phyloP scores from a whole-genome alignment of 306 rosid genomes.

The Sophora flavescens region DNA sequence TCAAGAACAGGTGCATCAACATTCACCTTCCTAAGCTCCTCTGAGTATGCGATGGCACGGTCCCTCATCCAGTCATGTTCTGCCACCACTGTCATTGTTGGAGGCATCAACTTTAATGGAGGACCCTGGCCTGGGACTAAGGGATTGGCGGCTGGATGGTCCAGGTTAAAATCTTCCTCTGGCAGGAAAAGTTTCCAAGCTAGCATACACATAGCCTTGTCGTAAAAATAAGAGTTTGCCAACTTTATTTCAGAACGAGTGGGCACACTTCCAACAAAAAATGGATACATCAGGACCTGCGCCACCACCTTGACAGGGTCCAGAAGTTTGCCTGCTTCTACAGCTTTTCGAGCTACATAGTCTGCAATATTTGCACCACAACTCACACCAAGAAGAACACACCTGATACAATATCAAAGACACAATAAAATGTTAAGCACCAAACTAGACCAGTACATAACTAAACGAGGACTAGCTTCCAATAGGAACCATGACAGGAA shows the following conservation, averaged over 20 bases:
- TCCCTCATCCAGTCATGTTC: conserved; percentile 99
- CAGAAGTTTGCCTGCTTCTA: conserved; percentile 84
- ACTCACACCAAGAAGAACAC: conserved; percentile 96
- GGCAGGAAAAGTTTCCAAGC: conserved; percentile 96
- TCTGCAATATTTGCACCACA: conserved; percentile 98
- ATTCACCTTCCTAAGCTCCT: conserved; percentile 89
- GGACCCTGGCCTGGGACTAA: conserved; percentile 75
- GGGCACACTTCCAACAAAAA: conserved; percentile 85
- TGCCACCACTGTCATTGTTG: conserved; percentile 91
- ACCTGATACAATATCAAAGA: conserved; percentile 61
- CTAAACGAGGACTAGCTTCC: background rate
- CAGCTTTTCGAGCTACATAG: conserved; percentile 89
- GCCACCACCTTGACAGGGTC: conserved; percentile 98
- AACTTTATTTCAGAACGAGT: conserved; percentile 92
- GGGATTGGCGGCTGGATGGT: conserved; percentile 94
- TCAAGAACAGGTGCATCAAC: conserved; percentile 93
- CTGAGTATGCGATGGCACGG: conserved; percentile 96
- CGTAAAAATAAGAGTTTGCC: conserved; percentile 94
- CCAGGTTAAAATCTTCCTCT: conserved; percentile 81
- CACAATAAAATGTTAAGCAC: conserved; percentile 39
- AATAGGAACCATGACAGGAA: conserved; percentile 17
- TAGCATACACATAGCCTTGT: conserved; percentile 91
- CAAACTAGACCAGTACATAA: background rate
- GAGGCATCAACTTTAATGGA: conserved; percentile 90
- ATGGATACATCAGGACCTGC: conserved; percentile 88